Conservation (phyloP, 2,329 filamentous ascomycete genomes). For the Cercospora sp. region DNA sequence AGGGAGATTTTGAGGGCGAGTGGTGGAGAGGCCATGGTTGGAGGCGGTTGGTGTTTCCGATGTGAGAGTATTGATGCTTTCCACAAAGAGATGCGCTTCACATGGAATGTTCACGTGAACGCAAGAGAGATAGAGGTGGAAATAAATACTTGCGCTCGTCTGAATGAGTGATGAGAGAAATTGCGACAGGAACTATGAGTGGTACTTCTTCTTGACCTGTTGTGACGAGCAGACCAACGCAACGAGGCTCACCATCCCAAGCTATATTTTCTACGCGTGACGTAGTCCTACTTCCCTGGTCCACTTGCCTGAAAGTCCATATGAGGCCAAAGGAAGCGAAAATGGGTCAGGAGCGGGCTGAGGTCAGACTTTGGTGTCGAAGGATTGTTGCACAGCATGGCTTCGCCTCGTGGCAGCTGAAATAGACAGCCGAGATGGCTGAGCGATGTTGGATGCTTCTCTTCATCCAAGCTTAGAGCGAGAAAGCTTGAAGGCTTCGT, state of each 20-base stretch:
- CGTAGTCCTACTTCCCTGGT: neutral
- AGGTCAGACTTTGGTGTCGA: neutral
- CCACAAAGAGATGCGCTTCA: neutral
- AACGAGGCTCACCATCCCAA: neutral
- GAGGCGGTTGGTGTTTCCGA: neutral
- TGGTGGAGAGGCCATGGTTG: slow-evolving; percentile 14
- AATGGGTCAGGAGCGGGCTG: slow-evolving; percentile 5
- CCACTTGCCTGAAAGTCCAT: neutral
- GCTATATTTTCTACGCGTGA: neutral
- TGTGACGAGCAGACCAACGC: neutral
- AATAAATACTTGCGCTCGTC: neutral
- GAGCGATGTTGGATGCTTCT: slow-evolving; percentile 1
- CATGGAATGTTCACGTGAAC: neutral
- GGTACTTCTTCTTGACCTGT: neutral
- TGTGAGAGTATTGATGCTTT: neutral
- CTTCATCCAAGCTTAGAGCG: neutral
- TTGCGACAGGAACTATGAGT: neutral
- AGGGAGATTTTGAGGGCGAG: slow-evolving; percentile 23
- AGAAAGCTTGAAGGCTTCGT: neutral
- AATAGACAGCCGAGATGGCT: slow-evolving; percentile 5
- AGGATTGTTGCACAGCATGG: slow-evolving; percentile 5
- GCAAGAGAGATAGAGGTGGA: neutral
- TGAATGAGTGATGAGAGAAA: neutral
- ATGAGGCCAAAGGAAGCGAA: neutral
- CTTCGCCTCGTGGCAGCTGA: slow-evolving; percentile 1